These are phyloP conservation scores for Geosmithia flava DNA, from an alignment of 2,329 filamentous ascomycete genomes.

Conservation along the genomic window DNA sequence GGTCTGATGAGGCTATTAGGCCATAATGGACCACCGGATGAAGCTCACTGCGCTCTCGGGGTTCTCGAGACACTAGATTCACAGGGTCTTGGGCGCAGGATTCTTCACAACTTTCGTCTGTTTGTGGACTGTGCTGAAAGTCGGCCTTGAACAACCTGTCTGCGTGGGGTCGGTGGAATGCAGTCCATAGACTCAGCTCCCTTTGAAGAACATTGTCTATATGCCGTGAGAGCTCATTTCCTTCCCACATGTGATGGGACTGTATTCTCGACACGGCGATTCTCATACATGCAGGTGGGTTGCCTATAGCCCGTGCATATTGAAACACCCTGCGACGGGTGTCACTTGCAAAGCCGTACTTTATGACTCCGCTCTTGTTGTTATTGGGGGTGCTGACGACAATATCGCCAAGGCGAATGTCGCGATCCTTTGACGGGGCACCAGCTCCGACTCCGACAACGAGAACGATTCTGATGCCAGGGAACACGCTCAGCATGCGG, in stretches of 20 bases:
- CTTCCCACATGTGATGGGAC: too few relatives aligned
- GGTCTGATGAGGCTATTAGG: conserved; percentile 5
- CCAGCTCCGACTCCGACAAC: conserved; percentile 16
- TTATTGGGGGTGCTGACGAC: conserved; percentile 5
- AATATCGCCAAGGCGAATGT: conserved; percentile 10
- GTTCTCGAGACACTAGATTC: background rate
- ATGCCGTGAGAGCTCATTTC: too few relatives aligned
- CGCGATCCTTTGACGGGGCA: conserved; percentile 6
- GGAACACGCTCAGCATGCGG: conserved; percentile 6
- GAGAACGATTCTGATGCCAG: conserved; percentile 2
- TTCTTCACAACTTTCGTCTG: too few relatives aligned
- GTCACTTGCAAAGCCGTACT: conserved; percentile 9
- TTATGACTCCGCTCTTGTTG: conserved; percentile 5
- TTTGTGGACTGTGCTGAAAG: too few relatives aligned
- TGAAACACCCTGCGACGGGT: background rate
- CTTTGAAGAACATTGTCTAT: too few relatives aligned
- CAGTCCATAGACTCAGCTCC: too few relatives aligned
- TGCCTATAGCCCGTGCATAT: too few relatives aligned
- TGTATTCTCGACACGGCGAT: too few relatives aligned
- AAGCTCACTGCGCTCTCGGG: background rate
- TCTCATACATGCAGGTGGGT: too few relatives aligned
- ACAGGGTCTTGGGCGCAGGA: too few relatives aligned
- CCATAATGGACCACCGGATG: conserved; percentile 2
- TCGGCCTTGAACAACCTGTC: too few relatives aligned
- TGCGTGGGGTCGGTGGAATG: too few relatives aligned